Conservation (phyloP, 345 rosid genomes). For the Balakata baccata region DNA sequence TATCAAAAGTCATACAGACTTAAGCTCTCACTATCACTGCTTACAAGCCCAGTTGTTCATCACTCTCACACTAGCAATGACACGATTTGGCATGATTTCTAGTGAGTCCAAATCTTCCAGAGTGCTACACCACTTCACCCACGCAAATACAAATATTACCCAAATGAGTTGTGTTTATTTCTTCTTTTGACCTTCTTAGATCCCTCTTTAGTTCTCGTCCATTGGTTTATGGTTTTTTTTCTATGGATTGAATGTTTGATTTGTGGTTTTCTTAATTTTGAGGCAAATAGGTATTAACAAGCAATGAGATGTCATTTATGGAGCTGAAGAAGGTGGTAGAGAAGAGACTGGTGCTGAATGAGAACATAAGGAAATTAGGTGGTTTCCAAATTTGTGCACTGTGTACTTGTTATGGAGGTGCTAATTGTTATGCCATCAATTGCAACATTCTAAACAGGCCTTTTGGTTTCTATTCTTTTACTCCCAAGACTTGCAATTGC, state of each 20-base stretch:
- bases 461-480: conserved; percentile 92
- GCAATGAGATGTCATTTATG: conserved; percentile 40
- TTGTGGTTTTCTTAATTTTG: conserved; percentile 21
- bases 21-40: too few species aligned
- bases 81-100: too few species aligned
- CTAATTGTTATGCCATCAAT: conserved; percentile 86
- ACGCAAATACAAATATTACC: conserved; percentile 21
- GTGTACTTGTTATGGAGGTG: conserved; percentile 95
- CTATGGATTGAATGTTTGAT: conserved; percentile 28
- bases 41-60: too few species aligned
- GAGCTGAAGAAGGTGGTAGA: conserved; percentile 44
- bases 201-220: conserved; percentile 20
- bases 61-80: too few species aligned
- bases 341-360: conserved; percentile 63
- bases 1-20: too few species aligned
- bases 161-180: too few species aligned
- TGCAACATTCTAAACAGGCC: conserved; percentile 98
- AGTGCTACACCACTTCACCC: too few species aligned
- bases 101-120: too few species aligned
- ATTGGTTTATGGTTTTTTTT: background rate
- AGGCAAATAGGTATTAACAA: conserved; percentile 49
- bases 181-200: conserved; percentile 28
- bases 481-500: conserved; percentile 95
- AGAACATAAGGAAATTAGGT: conserved; percentile 71
- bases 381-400: conserved; percentile 88